Conservation (phyloP, 441 rosid genomes). For the Populus hybrid region DNA sequence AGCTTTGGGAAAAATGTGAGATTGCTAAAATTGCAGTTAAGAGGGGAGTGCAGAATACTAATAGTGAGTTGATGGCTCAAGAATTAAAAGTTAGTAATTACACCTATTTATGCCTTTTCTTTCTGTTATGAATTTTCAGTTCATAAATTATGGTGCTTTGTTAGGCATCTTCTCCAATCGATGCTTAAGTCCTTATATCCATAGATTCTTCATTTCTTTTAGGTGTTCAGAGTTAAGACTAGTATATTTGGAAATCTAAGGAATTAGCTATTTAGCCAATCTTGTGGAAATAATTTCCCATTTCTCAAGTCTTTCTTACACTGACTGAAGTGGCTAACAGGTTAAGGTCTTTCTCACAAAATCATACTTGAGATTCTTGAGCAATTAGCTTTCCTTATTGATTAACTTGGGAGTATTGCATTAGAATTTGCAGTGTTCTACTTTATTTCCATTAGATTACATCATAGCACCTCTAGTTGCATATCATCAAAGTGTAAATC, state of each 20-base stretch:
- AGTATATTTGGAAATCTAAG: not conserved
- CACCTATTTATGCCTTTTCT: not conserved
- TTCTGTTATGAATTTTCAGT: not conserved
- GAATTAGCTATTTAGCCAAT: not conserved
- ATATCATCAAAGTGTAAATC: not conserved
- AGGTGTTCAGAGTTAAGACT: not conserved
- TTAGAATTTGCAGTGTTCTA: not conserved
- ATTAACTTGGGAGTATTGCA: not conserved
- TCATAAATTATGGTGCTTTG: not conserved
- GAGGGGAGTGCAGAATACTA: constrained; percentile 86
- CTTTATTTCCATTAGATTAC: not conserved
- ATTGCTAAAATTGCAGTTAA: constrained; percentile 90
- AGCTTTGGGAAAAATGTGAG: constrained; percentile 99
- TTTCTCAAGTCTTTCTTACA: constrained; percentile 2
- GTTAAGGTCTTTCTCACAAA: not conserved
- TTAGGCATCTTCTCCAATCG: not conserved
- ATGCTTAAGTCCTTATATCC: not conserved
- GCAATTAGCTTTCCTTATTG: not conserved
- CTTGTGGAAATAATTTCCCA: not conserved
- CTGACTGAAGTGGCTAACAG: not conserved
- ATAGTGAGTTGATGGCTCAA: constrained; percentile 84
- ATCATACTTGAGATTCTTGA: not conserved
- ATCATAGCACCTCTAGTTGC: not conserved
- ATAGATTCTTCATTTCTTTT: not conserved
- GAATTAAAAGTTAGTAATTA: constrained; percentile 69